Evolutionary conservation across 2,329 filamentous ascomycete species (phyloP).

Genomic region (Cladophialophora bantiana): DNA sequence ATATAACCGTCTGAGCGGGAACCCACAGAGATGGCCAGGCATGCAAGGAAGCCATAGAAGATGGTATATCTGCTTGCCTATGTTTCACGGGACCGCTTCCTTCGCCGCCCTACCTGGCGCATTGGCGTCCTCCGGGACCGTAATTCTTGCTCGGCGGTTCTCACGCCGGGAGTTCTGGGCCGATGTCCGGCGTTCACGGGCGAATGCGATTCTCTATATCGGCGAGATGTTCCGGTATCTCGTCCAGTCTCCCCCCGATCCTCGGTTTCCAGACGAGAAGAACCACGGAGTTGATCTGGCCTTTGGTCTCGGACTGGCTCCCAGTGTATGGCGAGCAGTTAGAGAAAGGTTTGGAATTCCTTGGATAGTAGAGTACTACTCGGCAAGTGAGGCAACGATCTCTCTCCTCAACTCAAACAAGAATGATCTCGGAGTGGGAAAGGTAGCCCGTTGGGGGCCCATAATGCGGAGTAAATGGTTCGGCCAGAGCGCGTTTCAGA

Average conservation of each 20-base stretch:
- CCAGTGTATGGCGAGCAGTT: constrained; percentile 27
- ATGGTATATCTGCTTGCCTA: constrained; percentile 56
- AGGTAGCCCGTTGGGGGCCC: constrained; percentile 54
- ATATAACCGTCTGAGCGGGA: constrained; percentile 20
- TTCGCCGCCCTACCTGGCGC: constrained; percentile 49
- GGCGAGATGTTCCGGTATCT: constrained; percentile 39
- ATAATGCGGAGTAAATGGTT: constrained; percentile 44
- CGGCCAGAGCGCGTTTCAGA: constrained; percentile 52
- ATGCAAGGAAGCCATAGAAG: constrained; percentile 53
- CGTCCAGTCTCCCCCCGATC: constrained; percentile 32
- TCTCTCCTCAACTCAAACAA: constrained; percentile 55
- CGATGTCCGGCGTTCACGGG: constrained; percentile 29
- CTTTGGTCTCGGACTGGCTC: constrained; percentile 31
- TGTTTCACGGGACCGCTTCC: constrained; percentile 58
- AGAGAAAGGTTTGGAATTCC: constrained; percentile 50
- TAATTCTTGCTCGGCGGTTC: constrained; percentile 40
- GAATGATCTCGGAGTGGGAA: constrained; percentile 52
- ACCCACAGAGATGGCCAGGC: constrained; percentile 42
- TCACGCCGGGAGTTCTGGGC: constrained; percentile 37
- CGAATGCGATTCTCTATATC: constrained; percentile 39
- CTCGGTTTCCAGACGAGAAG: constrained; percentile 32
- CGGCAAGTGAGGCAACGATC: constrained; percentile 56
- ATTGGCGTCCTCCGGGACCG: constrained; percentile 27
- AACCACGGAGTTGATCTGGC: constrained; percentile 30
- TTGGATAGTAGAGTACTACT: constrained; percentile 58